Conservation (phyloP, 1,139 yeast species). For the Kodamaea sp. region DNA sequence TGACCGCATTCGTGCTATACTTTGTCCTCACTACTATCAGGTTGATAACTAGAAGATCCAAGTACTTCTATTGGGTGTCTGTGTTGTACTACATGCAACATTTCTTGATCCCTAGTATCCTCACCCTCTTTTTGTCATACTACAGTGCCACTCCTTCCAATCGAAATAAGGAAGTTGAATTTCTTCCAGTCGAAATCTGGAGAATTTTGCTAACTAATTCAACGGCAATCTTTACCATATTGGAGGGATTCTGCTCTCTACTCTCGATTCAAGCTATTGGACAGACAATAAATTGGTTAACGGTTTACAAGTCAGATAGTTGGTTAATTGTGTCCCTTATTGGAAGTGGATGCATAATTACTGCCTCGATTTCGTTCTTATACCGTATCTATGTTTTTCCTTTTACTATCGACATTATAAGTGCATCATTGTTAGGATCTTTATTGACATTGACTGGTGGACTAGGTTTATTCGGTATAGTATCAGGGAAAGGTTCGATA, state of each 20-base stretch:
- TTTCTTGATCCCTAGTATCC: conserved; percentile 75
- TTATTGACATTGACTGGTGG: conserved; percentile 75
- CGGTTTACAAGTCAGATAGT: conserved; percentile 65
- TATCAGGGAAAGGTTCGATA: conserved; percentile 82
- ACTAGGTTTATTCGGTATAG: conserved; percentile 79
- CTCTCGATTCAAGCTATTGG: conserved; percentile 90
- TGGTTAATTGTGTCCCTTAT: conserved; percentile 81
- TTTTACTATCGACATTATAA: conserved; percentile 67
- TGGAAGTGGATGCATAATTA: conserved; percentile 72
- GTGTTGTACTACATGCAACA: conserved; percentile 79
- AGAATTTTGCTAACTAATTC: conserved; percentile 67
- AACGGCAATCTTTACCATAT: conserved; percentile 82
- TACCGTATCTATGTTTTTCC: conserved; percentile 80
- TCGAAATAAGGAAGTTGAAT: conserved; percentile 9
- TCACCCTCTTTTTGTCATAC: conserved; percentile 68
- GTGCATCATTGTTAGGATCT: conserved; percentile 85
- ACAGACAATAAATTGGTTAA: conserved; percentile 74
- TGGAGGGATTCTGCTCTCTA: conserved; percentile 92
- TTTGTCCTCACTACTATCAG: conserved; percentile 73
- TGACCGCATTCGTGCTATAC: conserved; percentile 69
- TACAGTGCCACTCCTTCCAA: conserved; percentile 27
- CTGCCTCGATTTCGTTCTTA: conserved; percentile 75
- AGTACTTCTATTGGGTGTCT: conserved; percentile 55
- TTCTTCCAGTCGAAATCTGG: conserved; percentile 51
- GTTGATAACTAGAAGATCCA: conserved; percentile 50